Evolutionary conservation across 139 green algal genomes (phyloP).

Genomic region (Mesostigma viride): DNA sequence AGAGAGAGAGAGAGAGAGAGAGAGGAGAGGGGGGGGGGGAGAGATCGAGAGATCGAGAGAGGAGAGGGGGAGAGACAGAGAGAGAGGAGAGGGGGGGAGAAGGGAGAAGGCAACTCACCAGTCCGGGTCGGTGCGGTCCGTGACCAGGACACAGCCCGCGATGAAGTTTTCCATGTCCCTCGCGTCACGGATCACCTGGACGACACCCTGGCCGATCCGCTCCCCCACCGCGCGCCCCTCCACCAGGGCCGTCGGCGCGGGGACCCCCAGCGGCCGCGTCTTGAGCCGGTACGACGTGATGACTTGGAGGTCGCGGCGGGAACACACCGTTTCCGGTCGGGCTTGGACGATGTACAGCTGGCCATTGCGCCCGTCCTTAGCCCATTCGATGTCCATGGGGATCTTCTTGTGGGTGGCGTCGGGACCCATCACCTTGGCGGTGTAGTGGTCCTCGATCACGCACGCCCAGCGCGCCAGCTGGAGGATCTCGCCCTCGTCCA

Average conservation of each 20-base stretch:
- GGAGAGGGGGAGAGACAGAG: no score
- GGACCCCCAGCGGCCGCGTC: no score
- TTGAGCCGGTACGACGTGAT: background rate
- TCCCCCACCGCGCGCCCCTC: slow-evolving; percentile 8
- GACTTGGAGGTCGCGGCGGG: background rate
- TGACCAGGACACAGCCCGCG: slow-evolving; percentile 18
- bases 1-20: no score
- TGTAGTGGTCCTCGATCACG: slow-evolving; percentile 18
- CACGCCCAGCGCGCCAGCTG: background rate
- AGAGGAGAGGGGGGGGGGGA: no score
- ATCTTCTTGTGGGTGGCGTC: no score
- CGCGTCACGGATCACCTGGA: background rate
- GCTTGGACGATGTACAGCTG: slow-evolving; percentile 24
- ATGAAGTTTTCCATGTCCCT: slow-evolving; percentile 3
- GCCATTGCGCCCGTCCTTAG: slow-evolving; percentile 9
- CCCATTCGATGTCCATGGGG: slow-evolving; percentile 25
- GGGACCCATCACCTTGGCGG: no score
- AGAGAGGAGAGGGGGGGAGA: no score
- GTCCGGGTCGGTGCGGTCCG: slow-evolving; percentile 21
- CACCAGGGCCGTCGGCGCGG: no score
- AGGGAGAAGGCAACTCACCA: no score
- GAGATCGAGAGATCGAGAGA: no score
- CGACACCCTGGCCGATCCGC: background rate
- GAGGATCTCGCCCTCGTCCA: slow-evolving; percentile 14
- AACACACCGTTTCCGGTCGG: slow-evolving; percentile 8